These are phyloP conservation scores for Trichophyton benhamiae DNA, from an alignment of 2,329 filamentous ascomycete species.

Conservation along the genomic window DNA sequence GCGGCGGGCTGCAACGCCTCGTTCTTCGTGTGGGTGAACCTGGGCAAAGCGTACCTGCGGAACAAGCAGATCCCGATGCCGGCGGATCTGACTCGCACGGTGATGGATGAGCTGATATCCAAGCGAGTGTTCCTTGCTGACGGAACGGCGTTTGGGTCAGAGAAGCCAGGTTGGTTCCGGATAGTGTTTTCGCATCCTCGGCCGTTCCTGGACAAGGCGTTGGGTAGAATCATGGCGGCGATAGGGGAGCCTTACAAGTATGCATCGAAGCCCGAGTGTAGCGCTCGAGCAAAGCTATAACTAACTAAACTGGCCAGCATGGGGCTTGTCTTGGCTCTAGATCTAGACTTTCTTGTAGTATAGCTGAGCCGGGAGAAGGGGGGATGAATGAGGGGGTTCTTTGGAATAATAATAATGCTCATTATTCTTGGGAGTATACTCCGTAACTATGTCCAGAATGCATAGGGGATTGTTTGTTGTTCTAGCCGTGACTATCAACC, in stretches of 20 bases:
- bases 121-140: slow-evolving; percentile 27
- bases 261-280: neutral
- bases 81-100: slow-evolving; percentile 17
- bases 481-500: neutral
- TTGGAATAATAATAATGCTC: too few species aligned
- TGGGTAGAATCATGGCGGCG: slow-evolving; percentile 21
- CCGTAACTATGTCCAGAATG: too few species aligned
- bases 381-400: too few species aligned
- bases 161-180: slow-evolving; percentile 34
- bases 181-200: slow-evolving; percentile 29
- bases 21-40: slow-evolving; percentile 45
- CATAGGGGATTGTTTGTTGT: neutral
- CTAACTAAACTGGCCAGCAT: too few species aligned
- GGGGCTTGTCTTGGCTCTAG: neutral
- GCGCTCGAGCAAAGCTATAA: neutral
- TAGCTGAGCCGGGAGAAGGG: too few species aligned
- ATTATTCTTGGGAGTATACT: too few species aligned
- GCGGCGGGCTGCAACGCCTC: slow-evolving; percentile 41
- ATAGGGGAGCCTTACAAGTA: neutral
- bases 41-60: slow-evolving; percentile 25
- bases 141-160: slow-evolving; percentile 26
- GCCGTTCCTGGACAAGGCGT: slow-evolving; percentile 22
- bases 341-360: neutral
- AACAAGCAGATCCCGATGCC: slow-evolving; percentile 12
- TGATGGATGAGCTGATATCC: slow-evolving; percentile 27